phyloP scores from a whole-genome alignment of 2,329 filamentous ascomycete genomes.

The Neoarthrinium moseri region DNA sequence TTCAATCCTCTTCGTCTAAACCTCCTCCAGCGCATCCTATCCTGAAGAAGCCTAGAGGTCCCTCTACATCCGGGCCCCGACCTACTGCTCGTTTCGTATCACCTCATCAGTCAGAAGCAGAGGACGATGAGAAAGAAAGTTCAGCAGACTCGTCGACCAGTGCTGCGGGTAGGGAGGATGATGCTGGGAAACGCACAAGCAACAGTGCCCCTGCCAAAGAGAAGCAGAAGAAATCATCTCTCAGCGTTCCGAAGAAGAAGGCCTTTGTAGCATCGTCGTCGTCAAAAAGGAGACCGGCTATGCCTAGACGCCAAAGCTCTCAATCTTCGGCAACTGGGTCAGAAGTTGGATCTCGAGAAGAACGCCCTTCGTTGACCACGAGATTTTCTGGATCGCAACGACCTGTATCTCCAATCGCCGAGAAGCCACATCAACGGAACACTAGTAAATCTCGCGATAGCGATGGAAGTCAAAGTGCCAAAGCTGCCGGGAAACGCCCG shows the following conservation, averaged over 20 bases:
- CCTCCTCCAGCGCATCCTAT: slow-evolving; percentile 55
- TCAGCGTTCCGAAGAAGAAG: slow-evolving; percentile 30
- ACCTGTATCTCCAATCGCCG: slow-evolving; percentile 25
- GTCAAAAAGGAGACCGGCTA: slow-evolving; percentile 43
- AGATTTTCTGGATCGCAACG: slow-evolving; percentile 19
- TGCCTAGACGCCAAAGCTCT: slow-evolving; percentile 46
- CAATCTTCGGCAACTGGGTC: slow-evolving; percentile 38
- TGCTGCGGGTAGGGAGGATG: slow-evolving; percentile 28
- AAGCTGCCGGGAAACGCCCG: slow-evolving; percentile 49
- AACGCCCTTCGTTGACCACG: slow-evolving; percentile 19
- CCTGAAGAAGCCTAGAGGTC: slow-evolving; percentile 56
- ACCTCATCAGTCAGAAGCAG: slow-evolving; percentile 48
- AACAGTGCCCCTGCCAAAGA: slow-evolving; percentile 20
- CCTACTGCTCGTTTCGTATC: slow-evolving; percentile 63
- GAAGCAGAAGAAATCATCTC: slow-evolving; percentile 19
- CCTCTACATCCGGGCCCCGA: slow-evolving; percentile 50
- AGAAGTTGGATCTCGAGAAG: slow-evolving; percentile 32
- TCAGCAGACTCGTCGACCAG: slow-evolving; percentile 41
- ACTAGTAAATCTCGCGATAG: slow-evolving; percentile 9
- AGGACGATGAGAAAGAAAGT: slow-evolving; percentile 31
- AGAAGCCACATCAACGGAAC: slow-evolving; percentile 20
- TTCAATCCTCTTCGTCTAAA: slow-evolving; percentile 41
- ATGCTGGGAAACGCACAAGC: too few species aligned
- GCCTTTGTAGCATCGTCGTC: slow-evolving; percentile 44
- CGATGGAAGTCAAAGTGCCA: slow-evolving; percentile 33